Conservation (phyloP, 306 rosid genomes). For the Citrullus amarus region DNA sequence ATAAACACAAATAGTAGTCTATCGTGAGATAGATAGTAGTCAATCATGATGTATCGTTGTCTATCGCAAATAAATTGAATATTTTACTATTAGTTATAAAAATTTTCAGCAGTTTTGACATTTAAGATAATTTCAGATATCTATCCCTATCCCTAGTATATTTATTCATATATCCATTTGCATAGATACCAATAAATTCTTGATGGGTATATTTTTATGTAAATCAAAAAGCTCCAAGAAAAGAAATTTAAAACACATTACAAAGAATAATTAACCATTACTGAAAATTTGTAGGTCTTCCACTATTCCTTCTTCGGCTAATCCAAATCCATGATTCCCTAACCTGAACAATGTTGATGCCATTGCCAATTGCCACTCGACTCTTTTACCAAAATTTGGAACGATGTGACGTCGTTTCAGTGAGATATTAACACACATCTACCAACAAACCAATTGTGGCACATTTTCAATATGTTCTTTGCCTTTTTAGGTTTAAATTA, state of each 20-base stretch:
- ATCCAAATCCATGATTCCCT: background rate
- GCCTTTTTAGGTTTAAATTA: background rate
- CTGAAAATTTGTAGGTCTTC: background rate
- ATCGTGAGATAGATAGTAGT: too few species aligned
- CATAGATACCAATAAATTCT: too few species aligned
- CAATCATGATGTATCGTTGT: too few species aligned
- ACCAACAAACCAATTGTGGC: background rate
- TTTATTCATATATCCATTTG: too few species aligned
- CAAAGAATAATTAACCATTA: too few species aligned
- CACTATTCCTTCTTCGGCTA: background rate
- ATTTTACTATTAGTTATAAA: too few species aligned
- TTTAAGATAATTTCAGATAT: too few species aligned
- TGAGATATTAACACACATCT: background rate
- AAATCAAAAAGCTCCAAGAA: background rate
- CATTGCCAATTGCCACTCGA: background rate
- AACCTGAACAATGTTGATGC: background rate
- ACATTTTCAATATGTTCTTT: background rate
- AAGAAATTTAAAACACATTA: background rate
- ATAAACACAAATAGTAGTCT: too few species aligned
- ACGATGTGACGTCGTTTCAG: background rate
- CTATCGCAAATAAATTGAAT: too few species aligned
- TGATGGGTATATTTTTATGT: background rate
- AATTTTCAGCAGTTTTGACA: too few species aligned
- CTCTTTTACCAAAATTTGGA: background rate
- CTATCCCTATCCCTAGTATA: too few species aligned